phyloP scores from a whole-genome alignment of 257 asterid species.

The Penstemon barbatus region DNA sequence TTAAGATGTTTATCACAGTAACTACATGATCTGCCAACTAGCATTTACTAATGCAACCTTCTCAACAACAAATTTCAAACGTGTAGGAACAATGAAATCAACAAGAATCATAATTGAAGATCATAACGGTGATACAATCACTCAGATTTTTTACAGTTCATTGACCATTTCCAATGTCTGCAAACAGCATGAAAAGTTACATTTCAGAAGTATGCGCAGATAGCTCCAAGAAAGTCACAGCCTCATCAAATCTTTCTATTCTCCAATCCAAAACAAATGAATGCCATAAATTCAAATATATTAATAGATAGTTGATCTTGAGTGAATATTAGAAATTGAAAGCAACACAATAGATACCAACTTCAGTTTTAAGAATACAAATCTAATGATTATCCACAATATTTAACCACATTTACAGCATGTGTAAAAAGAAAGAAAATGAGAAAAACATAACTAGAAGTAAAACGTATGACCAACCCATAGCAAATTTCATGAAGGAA shows the following conservation, averaged over 20 bases:
- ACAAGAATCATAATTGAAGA: neutral
- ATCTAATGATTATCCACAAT: conserved; percentile 9
- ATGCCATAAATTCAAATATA: too few species aligned
- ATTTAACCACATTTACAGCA: neutral
- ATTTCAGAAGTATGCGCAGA: conserved; percentile 11
- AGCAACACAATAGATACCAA: conserved; percentile 3
- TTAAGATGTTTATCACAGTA: neutral
- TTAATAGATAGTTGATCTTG: neutral
- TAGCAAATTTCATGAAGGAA: neutral
- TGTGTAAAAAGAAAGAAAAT: neutral
- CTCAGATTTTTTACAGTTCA: neutral
- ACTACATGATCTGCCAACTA: neutral
- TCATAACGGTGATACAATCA: conserved; percentile 2
- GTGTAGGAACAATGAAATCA: conserved; percentile 5
- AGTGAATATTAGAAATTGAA: conserved; percentile 8
- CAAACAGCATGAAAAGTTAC: conserved; percentile 15
- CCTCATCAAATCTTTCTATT: neutral
- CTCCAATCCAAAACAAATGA: neutral
- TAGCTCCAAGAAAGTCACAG: conserved; percentile 14
- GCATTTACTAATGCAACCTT: neutral
- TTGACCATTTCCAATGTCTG: conserved; percentile 15
- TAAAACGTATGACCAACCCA: neutral
- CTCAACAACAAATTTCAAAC: neutral
- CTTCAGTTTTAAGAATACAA: neutral
- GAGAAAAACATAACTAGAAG: neutral